These are phyloP conservation scores for Vigna angularis DNA, from an alignment of 306 rosid genomes.

Conservation along the genomic window DNA sequence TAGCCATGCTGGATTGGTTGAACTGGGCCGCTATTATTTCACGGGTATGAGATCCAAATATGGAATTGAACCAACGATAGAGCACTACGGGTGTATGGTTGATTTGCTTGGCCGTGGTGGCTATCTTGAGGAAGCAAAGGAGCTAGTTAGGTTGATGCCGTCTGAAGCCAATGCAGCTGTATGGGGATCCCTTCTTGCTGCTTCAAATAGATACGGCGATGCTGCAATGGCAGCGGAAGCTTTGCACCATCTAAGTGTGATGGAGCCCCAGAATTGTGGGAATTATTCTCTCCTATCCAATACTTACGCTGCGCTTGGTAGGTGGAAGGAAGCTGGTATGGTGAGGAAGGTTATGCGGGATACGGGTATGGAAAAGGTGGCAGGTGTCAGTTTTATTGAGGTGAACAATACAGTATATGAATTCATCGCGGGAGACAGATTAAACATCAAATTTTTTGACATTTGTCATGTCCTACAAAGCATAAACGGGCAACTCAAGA, in stretches of 20 bases:
- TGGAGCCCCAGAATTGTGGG: constrained; percentile 69
- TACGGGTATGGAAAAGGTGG: constrained; percentile 59
- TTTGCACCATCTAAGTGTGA: constrained; percentile 49
- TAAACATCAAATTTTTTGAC: constrained; percentile 45
- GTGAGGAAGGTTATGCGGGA: constrained; percentile 71
- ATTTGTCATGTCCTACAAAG: constrained; percentile 39
- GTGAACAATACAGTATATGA: constrained; percentile 68
- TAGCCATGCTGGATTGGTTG: constrained; percentile 71
- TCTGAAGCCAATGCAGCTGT: constrained; percentile 70
- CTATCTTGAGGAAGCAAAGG: constrained; percentile 64
- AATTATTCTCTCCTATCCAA: constrained; percentile 70
- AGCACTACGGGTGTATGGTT: constrained; percentile 60
- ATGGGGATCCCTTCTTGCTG: constrained; percentile 85
- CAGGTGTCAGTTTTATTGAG: constrained; percentile 68
- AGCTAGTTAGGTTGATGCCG: constrained; percentile 55
- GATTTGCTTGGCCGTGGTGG: constrained; percentile 79
- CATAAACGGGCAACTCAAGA: too few species aligned
- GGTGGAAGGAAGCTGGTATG: constrained; percentile 69
- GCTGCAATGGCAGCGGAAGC: constrained; percentile 66
- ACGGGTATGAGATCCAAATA: constrained; percentile 54
- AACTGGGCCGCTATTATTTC: constrained; percentile 57
- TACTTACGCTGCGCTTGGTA: constrained; percentile 61
- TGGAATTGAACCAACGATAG: constrained; percentile 56
- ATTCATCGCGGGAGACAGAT: constrained; percentile 70
- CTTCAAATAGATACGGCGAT: constrained; percentile 56